Evolutionary conservation across 495 filamentous ascomycete genomes (phyloP).

Genomic region (Bombardia bombarda): DNA sequence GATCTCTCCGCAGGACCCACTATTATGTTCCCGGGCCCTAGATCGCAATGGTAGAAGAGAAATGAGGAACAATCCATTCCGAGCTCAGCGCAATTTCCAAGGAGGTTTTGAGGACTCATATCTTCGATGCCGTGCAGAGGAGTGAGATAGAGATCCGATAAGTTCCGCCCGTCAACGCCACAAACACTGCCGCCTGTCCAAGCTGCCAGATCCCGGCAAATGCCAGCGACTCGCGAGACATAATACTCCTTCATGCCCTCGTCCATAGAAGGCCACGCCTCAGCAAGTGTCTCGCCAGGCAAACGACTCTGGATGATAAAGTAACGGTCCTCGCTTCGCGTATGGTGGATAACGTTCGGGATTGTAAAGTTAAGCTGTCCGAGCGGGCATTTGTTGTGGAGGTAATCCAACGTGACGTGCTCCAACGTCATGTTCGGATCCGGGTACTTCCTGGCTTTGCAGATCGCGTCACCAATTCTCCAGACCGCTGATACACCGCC

Average conservation of each 20-base stretch:
- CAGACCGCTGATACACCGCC: slow-evolving; percentile 3
- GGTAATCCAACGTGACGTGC: slow-evolving; percentile 7
- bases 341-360: slow-evolving; percentile 1
- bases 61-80: slow-evolving; percentile 1
- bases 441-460: slow-evolving; percentile 2
- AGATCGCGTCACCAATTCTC: slow-evolving; percentile 5
- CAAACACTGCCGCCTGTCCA: background rate
- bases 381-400: slow-evolving; percentile 8
- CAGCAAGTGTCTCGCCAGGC: slow-evolving; percentile 2
- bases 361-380: slow-evolving; percentile 3
- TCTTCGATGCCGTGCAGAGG: background rate
- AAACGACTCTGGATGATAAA: slow-evolving; percentile 7
- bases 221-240: slow-evolving; percentile 1
- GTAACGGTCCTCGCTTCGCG: slow-evolving; percentile 3
- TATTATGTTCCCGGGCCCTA: slow-evolving; percentile 22
- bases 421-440: slow-evolving; percentile 8
- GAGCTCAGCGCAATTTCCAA: background rate
- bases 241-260: slow-evolving; percentile 7
- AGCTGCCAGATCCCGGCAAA: background rate
- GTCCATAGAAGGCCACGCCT: slow-evolving; percentile 5
- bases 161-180: background rate
- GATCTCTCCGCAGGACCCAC: slow-evolving; percentile 17
- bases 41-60: slow-evolving; percentile 27
- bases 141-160: background rate
- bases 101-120: background rate